Conservation (phyloP, 2,329 filamentous ascomycete species). For the Metarhizium anisopliae region DNA sequence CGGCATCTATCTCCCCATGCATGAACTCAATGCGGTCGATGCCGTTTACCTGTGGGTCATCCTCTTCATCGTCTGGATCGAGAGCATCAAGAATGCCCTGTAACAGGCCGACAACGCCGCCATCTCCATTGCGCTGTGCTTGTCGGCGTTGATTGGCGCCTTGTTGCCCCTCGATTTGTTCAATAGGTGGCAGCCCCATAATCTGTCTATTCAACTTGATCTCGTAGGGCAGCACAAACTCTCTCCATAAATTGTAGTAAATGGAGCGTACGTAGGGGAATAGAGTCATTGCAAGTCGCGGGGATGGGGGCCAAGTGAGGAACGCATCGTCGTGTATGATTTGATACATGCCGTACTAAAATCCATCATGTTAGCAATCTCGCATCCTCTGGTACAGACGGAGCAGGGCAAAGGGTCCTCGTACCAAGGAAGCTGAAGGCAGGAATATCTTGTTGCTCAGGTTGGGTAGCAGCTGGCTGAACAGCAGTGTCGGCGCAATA, state of each 20-base stretch:
- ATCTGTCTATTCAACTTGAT: slow-evolving; percentile 38
- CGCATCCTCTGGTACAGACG: neutral
- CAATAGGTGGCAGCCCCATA: slow-evolving; percentile 26
- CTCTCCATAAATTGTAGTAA: slow-evolving; percentile 38
- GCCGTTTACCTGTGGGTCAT: slow-evolving; percentile 7
- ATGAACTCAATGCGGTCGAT: slow-evolving; percentile 8
- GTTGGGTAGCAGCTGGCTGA: slow-evolving; percentile 34
- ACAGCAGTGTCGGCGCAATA: slow-evolving; percentile 36
- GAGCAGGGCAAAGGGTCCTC: slow-evolving; percentile 7
- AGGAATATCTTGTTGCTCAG: slow-evolving; percentile 32
- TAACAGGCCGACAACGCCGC: slow-evolving; percentile 25
- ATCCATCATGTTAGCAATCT: slow-evolving; percentile 2
- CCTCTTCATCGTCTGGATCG: slow-evolving; percentile 21
- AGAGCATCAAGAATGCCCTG: slow-evolving; percentile 28
- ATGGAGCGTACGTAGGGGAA: slow-evolving; percentile 37
- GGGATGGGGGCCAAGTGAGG: slow-evolving; percentile 44
- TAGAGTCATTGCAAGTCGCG: slow-evolving; percentile 38
- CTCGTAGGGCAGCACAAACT: slow-evolving; percentile 38
- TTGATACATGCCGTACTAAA: slow-evolving; percentile 39
- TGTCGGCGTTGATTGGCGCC: slow-evolving; percentile 11
- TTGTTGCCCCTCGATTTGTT: slow-evolving; percentile 12
- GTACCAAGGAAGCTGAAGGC: slow-evolving; percentile 32
- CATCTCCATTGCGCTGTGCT: slow-evolving; percentile 15
- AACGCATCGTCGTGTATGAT: slow-evolving; percentile 35
- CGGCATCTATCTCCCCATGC: slow-evolving; percentile 9